Evolutionary conservation across 148 eudicot species (phyloP), one percentile per base, ranked within the genome.

Genomic region (Fagopyrum esculentum): DNA sequence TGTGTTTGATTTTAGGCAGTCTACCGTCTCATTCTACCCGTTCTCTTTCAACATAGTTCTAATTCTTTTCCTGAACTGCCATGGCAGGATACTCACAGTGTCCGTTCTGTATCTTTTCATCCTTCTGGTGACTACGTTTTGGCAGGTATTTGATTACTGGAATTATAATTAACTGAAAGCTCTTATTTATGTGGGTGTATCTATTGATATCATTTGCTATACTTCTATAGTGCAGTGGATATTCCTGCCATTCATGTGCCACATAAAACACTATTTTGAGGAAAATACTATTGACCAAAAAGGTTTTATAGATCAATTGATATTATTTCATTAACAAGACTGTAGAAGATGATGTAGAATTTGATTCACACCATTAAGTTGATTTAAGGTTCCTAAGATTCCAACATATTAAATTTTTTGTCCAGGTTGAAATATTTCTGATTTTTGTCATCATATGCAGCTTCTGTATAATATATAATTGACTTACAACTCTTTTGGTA

Each of bases 11-110:
- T 35, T 11, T 66, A 12, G 19, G 15, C 47, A 63, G 44, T 63
- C 69, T 35, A 63, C 6, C 6, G 3, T 8, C 10, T 40, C 56
- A 8, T 9, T 35, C 4, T 56, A 11, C 48, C 11, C 15, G 7
- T n/a, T n/a, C 17, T 59, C 19, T 19, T 45, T 60, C 30, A 59
- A 45, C 77, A 12, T 75, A 12, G 45, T 9, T 8, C 10, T n/a
- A 4, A 66, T 66, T 66, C 13, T 43, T 66, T 43, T 66, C 47
- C 46, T 66, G 19, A 40, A 66, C 47, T 66, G 35, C 3, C 6
- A 46, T 51, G 69, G 52, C 91, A 92, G 97, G 97, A 92, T 77
- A 92, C 97, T 68, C 97, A 92, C 81, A 92, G 88, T 81, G 97
- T 92, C 60, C 86, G 97, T 50, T 92, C 97, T 72, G 88, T 92